Evolutionary conservation across 768 basidiomycete species (phyloP).

Genomic region (Dentipellis sp.): DNA sequence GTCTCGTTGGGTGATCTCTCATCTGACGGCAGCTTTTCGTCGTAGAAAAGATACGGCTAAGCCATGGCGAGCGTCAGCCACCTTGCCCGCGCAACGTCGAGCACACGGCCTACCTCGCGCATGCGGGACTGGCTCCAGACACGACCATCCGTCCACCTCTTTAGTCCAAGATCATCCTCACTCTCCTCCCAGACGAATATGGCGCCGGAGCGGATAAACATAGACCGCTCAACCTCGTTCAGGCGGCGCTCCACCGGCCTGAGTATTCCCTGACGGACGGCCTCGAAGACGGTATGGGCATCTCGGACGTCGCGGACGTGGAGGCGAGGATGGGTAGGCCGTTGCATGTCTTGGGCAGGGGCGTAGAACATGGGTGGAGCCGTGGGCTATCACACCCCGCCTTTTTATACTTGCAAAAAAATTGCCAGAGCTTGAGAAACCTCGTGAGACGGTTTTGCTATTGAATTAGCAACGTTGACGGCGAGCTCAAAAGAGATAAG

Average conservation of each 20-base stretch:
- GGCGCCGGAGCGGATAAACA: constrained; percentile 47
- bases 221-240: constrained; percentile 50
- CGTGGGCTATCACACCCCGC: constrained; percentile 3
- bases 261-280: constrained; percentile 45
- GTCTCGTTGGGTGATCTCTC: constrained; percentile 27
- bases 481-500: constrained; percentile 12
- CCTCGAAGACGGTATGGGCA: constrained; percentile 58
- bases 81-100: background rate
- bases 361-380: constrained; percentile 25
- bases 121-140: constrained; percentile 63
- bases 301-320: constrained; percentile 60
- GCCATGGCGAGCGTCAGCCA: background rate
- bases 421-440: constrained; percentile 11
- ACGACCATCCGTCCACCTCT: constrained; percentile 65
- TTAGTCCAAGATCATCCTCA: constrained; percentile 55
- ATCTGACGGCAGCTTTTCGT: constrained; percentile 45
- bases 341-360: constrained; percentile 39
- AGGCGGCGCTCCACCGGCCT: constrained; percentile 44
- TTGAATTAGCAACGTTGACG: constrained; percentile 9
- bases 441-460: constrained; percentile 14
- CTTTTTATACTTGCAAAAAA: constrained; percentile 4
- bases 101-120: constrained; percentile 35
- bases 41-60: constrained; percentile 64
- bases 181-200: constrained; percentile 67
- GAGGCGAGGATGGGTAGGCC: constrained; percentile 54